Evolutionary conservation across 345 rosid species (phyloP), one percentile per base, ranked within the genome.

Genomic region (Salix dunnii): DNA sequence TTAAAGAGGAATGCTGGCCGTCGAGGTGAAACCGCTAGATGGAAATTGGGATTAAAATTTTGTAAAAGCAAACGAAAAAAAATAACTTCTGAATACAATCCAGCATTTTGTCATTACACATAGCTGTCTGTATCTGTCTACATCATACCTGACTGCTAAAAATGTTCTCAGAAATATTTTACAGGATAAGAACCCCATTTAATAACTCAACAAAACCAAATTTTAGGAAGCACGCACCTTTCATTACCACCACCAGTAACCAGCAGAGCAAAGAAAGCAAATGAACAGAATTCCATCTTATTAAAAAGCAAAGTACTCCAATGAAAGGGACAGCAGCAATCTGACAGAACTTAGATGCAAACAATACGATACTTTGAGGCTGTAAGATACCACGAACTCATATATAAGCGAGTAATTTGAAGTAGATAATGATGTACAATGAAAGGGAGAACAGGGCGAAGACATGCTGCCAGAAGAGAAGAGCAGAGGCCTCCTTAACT

Each of bases 391-490:
- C 73, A 14, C 12, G 27, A 60, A 18, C 64, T 84, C 87, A 85
- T 76, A 72, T 61, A 23, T 68, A 46, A 20, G 86, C 28, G 18
- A 90, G 85, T 60, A 95, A 77, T 73, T 86, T 92, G 74, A 93
- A 89, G 89, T 91, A 93, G 81, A 91, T 55, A 49, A 90, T 80
- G 35, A 93, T 83, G 68, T 90, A 96, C 38, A 92, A 69, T 9
- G 99, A 89, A 63, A 96, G 87, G 60, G 99, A 90, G 75, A 91
- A 80, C 10, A 96, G 85, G 2, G 99, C 99, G 63, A 89, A 79
- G 18, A 90, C 74, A 68, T 93, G 96, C 78, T 96, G 97, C 99
- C 99, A 96, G 85, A 96, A 96, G 58, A 93, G 87, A 85, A 96
- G 89, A 10, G 96, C 97, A 0, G 97, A 93, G 28, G 97, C 94